Percentiles rank a stretch among this genome's conserved stretches.
Evolutionary conservation across 2,329 filamentous ascomycete species (phyloP).

Genomic region (Penicillium sp.): DNA sequence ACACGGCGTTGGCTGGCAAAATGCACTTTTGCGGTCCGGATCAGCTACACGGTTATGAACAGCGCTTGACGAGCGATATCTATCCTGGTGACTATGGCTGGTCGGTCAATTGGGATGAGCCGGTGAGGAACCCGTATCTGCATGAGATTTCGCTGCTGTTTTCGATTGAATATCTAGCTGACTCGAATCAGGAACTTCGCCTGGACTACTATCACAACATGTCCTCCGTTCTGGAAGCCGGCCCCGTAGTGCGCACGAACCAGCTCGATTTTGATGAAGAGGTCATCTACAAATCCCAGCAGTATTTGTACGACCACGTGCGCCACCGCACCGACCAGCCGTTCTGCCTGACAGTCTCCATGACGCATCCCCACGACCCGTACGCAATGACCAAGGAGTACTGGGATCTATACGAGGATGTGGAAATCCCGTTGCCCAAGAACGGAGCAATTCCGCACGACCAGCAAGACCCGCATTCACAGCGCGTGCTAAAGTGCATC

Average conservation of each 20-base stretch:
- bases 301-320: constrained; percentile 89
- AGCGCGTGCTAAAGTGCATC: constrained; percentile 81
- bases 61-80: constrained; percentile 89
- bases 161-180: background rate
- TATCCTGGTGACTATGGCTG: constrained; percentile 94
- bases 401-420: constrained; percentile 88
- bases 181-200: constrained; percentile 50
- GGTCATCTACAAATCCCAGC: constrained; percentile 86
- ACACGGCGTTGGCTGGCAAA: constrained; percentile 89
- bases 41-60: constrained; percentile 91
- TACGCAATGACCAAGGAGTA: constrained; percentile 93
- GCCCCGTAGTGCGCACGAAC: constrained; percentile 85
- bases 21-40: constrained; percentile 94
- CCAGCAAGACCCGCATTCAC: constrained; percentile 82
- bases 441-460: constrained; percentile 72
- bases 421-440: constrained; percentile 82
- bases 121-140: constrained; percentile 47
- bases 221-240: constrained; percentile 87
- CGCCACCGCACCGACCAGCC: constrained; percentile 76
- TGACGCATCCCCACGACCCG: constrained; percentile 92
- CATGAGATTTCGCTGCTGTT: background rate
- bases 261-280: constrained; percentile 96
- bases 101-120: constrained; percentile 94
- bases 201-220: constrained; percentile 97
- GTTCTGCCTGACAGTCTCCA: constrained; percentile 86